Conservation (phyloP, 129 eudicot species). For the Glebionis coronaria region DNA sequence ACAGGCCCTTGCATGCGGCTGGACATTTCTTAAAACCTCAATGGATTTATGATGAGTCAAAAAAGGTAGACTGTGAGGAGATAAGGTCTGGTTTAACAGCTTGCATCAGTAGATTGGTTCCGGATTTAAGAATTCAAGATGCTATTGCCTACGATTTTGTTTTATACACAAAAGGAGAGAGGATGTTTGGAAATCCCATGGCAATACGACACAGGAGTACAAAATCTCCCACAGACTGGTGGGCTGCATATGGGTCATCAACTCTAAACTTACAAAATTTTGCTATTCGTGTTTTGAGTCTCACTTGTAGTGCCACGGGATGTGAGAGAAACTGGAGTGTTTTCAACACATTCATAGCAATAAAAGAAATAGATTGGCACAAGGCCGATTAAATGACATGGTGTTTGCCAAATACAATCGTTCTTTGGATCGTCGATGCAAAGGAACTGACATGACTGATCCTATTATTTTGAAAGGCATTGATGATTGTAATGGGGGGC, state of each 20-base stretch:
- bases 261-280: neutral
- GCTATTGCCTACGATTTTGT: too few relatives aligned
- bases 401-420: too few relatives aligned
- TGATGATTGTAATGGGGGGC: too few relatives aligned
- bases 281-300: slow-evolving; percentile 21
- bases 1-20: neutral
- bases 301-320: neutral
- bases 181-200: neutral
- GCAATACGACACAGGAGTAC: neutral
- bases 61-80: neutral
- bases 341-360: neutral
- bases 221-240: slow-evolving; percentile 14
- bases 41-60: neutral
- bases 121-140: neutral
- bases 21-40: neutral
- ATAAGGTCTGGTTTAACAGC: neutral
- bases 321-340: neutral
- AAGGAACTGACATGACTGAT: too few relatives aligned
- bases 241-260: slow-evolving; percentile 19
- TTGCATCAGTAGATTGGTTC: neutral
- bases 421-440: too few relatives aligned
- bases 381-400: slow-evolving; percentile 1
- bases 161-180: too few relatives aligned
- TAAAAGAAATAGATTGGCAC: slow-evolving; percentile 2
- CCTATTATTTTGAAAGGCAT: too few relatives aligned